Evolutionary conservation across 768 basidiomycete species (phyloP), one percentile per base, ranked within the genome.

Genomic region (Hygrocybe coccinea): DNA sequence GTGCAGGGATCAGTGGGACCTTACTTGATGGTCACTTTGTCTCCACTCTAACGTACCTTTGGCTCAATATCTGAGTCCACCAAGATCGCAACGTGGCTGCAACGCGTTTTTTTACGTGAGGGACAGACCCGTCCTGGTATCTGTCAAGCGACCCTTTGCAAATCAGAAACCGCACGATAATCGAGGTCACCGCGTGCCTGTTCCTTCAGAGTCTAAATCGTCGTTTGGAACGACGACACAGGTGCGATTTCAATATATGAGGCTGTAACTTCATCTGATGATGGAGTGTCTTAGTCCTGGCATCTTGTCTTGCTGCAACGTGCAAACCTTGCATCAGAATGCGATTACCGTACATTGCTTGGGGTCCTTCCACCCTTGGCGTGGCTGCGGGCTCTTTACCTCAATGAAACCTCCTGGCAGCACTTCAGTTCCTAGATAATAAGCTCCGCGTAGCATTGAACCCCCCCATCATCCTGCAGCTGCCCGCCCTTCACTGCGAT

Each of bases 331-430:
- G 47, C 17, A 12, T 38, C 34, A 19, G 43, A 41, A 45, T 25
- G 22, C 38, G 43, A 43, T 41, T n/a, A 29, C 34, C 38, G 43
- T 54, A n/a, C 39, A 25, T n/a, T 19, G 12, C 36, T 37, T 19
- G 15, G 45, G 24, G 17, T 25, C 14, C 33, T n/a, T 24, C 9
- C 51, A 52, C 51, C 37, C 34, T 39, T 33, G 41, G 22, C 22
- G 19, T 43, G 37, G 15, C 39, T 33, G 11, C 25, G 36, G 22
- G 14, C 11, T 55, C 22, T 46, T 35, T 21, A 74, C 76, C 76
- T 75, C 74, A 67, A 75, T 67, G 76, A 65, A 74, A 68, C 70
- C 72, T 58, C 71, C 76, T 74, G 76, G 74, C 73, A 64, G 43
- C 35, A 29, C 41, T 12, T 22, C 11, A 8, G 43, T 57, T 51